A percentile compares a stretch with the other conserved stretches of the same genome.
phyloP scores from a whole-genome alignment of 768 basidiomycete genomes.

The Boletus reticulatus region DNA sequence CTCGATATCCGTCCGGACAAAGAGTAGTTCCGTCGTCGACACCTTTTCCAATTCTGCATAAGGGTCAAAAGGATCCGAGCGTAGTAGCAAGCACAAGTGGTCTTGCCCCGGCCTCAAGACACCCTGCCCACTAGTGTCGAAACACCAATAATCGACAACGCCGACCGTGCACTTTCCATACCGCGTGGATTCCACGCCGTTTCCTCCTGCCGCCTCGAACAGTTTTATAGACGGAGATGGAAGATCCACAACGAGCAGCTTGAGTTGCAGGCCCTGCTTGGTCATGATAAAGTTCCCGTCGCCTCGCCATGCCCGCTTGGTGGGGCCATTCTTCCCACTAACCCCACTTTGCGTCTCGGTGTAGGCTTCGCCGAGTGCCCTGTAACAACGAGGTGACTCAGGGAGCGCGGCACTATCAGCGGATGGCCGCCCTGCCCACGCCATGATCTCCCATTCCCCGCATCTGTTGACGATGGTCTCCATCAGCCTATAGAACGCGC shows the following conservation, averaged over 20 bases:
- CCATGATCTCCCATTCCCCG: slow-evolving; percentile 34
- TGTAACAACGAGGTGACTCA: slow-evolving; percentile 32
- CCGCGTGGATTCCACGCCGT: slow-evolving; percentile 10
- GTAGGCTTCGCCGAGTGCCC: slow-evolving; percentile 9
- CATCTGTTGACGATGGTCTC: slow-evolving; percentile 27
- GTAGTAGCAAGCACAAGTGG: slow-evolving; percentile 29
- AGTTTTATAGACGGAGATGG: slow-evolving; percentile 16
- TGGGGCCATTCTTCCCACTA: background rate
- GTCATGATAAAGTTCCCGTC: slow-evolving; percentile 31
- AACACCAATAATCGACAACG: slow-evolving; percentile 33
- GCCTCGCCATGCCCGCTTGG: slow-evolving; percentile 21
- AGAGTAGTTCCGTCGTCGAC: slow-evolving; percentile 26
- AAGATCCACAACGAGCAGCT: slow-evolving; percentile 21
- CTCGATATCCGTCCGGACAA: slow-evolving; percentile 18
- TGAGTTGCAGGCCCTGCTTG: slow-evolving; percentile 31
- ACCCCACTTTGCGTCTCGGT: background rate
- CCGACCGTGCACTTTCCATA: slow-evolving; percentile 25
- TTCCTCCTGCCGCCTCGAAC: slow-evolving; percentile 13
- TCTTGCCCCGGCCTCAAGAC: slow-evolving; percentile 23
- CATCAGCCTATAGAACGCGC: slow-evolving; percentile 31
- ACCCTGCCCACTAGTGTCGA: slow-evolving; percentile 27
- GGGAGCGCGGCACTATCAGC: slow-evolving; percentile 29
- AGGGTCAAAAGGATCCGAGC: slow-evolving; percentile 29
- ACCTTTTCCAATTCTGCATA: slow-evolving; percentile 27
- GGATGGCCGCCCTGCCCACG: slow-evolving; percentile 28